A percentile compares a stretch with the other conserved stretches of the same genome.
Conservation (phyloP, 176 grass and related monocot genomes). For the Pontederia paniculata region DNA sequence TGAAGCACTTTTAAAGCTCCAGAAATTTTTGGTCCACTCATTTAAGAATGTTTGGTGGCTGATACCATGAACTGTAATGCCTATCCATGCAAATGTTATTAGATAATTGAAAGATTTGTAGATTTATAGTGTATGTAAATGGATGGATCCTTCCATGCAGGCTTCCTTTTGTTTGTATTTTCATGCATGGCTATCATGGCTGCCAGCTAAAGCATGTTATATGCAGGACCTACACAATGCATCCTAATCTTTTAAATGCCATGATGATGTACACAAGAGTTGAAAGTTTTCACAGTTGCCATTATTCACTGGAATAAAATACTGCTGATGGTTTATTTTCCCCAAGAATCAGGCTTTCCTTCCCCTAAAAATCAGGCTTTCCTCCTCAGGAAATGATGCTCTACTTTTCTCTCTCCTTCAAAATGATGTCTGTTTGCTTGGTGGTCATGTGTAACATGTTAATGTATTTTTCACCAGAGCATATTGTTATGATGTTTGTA, state of each 20-base stretch:
- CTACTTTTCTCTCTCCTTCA: not conserved
- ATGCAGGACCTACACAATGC: constrained; percentile 31
- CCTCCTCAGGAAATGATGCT: constrained; percentile 2
- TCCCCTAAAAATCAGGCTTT: constrained; percentile 65
- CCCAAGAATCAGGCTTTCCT: constrained; percentile 21
- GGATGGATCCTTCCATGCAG: too few relatives aligned
- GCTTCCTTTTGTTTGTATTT: not conserved
- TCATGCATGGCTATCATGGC: too few relatives aligned
- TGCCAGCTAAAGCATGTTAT: constrained; percentile 1
- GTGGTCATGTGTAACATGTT: not conserved
- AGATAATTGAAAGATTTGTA: too few relatives aligned
- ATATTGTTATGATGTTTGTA: too few relatives aligned
- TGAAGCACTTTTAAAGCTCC: not conserved
- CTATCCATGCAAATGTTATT: too few relatives aligned
- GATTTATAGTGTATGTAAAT: too few relatives aligned
- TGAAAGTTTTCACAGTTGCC: constrained; percentile 11
- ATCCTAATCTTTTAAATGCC: constrained; percentile 25
- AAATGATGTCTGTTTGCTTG: not conserved
- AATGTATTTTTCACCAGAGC: too few relatives aligned
- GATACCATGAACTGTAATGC: not conserved
- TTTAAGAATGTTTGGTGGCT: not conserved
- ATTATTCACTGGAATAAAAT: constrained; percentile 32
- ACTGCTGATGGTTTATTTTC: not conserved
- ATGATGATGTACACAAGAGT: constrained; percentile 24
- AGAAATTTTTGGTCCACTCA: not conserved